Conservation (phyloP, 2,329 filamentous ascomycete genomes). For the Xylogone sp. region DNA sequence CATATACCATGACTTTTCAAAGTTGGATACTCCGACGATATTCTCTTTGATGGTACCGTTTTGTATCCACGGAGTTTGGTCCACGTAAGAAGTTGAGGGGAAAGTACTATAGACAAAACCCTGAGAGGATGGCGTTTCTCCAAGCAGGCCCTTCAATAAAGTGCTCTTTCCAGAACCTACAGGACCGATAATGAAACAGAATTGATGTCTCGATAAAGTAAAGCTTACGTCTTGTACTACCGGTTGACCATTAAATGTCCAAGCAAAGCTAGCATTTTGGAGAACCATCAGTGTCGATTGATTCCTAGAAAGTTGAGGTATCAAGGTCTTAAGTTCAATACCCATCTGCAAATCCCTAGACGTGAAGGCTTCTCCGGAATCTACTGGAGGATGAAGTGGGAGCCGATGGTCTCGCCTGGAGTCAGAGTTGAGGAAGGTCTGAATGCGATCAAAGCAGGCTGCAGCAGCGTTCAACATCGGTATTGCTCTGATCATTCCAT, state of each 20-base stretch:
- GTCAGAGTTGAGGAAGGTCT: slow-evolving; percentile 28
- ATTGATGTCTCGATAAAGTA: slow-evolving; percentile 9
- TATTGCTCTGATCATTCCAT: slow-evolving; percentile 34
- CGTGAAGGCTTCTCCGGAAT: not conserved
- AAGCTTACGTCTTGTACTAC: slow-evolving; percentile 16
- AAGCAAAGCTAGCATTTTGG: slow-evolving; percentile 21
- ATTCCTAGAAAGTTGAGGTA: not conserved
- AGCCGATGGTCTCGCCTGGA: slow-evolving; percentile 17
- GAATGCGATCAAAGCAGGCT: slow-evolving; percentile 38
- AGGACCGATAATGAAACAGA: slow-evolving; percentile 26
- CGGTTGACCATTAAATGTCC: slow-evolving; percentile 8
- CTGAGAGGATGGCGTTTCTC: slow-evolving; percentile 19
- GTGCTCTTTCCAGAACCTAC: slow-evolving; percentile 29
- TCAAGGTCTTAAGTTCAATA: slow-evolving; percentile 11
- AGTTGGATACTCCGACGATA: slow-evolving; percentile 34
- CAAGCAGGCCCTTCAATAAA: slow-evolving; percentile 26
- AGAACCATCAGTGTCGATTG: slow-evolving; percentile 12
- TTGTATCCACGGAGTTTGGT: slow-evolving; percentile 41
- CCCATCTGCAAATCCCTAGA: not conserved
- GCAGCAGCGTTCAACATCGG: slow-evolving; percentile 34
- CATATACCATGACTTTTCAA: slow-evolving; percentile 57
- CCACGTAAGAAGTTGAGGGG: slow-evolving; percentile 34
- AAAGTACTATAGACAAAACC: slow-evolving; percentile 19
- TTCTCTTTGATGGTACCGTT: slow-evolving; percentile 38
- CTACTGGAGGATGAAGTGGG: slow-evolving; percentile 4